These are phyloP conservation scores for Elymus sibiricus DNA, from an alignment of 176 grass and related monocot genomes.

Conservation along the genomic window DNA sequence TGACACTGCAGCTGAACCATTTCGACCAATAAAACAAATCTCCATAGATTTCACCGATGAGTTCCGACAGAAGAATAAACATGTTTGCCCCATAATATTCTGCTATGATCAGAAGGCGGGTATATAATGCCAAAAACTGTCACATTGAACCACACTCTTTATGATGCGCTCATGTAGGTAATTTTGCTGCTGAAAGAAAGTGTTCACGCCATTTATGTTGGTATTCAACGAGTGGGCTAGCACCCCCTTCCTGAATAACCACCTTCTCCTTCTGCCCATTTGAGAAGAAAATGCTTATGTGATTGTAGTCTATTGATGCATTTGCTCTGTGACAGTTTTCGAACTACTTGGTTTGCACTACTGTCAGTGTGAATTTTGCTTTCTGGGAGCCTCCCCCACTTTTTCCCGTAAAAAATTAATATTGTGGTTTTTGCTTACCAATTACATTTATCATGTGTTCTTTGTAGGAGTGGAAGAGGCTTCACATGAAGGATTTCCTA, in stretches of 20 bases:
- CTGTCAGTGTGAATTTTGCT: not conserved
- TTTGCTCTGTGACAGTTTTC: not conserved
- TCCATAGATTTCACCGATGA: not conserved
- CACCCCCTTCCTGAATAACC: not conserved
- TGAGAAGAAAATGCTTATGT: not conserved
- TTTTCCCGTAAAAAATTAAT: not conserved
- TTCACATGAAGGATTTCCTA: constrained; percentile 77
- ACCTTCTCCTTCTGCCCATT: not conserved
- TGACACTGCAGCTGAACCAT: not conserved
- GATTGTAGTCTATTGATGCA: not conserved
- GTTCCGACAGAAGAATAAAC: not conserved
- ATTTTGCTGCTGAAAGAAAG: not conserved
- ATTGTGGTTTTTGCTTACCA: not conserved
- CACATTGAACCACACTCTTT: not conserved
- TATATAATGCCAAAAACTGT: not conserved
- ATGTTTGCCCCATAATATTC: not conserved
- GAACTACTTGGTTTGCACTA: not conserved
- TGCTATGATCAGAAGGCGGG: not conserved
- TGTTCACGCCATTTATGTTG: not conserved
- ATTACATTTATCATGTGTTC: not conserved
- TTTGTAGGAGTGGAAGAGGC: constrained; percentile 69
- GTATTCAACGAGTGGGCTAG: not conserved
- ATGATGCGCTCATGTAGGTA: not conserved
- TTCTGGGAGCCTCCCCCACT: not conserved
- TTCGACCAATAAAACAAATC: not conserved